phyloP scores from a whole-genome alignment of 2,329 filamentous ascomycete species.

The Arthrobotrys iridis region DNA sequence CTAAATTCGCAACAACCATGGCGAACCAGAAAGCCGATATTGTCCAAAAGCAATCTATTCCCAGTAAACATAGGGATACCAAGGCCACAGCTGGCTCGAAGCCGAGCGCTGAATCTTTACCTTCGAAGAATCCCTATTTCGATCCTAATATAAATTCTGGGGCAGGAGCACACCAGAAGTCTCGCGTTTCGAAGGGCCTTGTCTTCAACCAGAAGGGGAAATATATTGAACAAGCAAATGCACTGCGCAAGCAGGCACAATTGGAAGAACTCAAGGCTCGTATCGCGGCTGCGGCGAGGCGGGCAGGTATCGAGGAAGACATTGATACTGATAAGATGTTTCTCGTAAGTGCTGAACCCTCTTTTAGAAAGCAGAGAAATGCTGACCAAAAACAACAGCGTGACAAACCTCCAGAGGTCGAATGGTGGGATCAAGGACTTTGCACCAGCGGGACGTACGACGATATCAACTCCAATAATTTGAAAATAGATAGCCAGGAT shows the following conservation, averaged over 20 bases:
- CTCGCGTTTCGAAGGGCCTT: conserved; percentile 77
- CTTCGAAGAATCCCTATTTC: conserved; percentile 79
- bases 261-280: conserved; percentile 94
- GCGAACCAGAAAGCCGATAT: conserved; percentile 67
- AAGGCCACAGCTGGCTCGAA: conserved; percentile 19
- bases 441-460: conserved; percentile 80
- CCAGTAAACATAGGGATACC: conserved; percentile 18
- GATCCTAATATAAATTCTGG: conserved; percentile 72
- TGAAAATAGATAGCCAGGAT: conserved; percentile 81
- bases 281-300: conserved; percentile 85
- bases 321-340: conserved; percentile 89
- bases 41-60: conserved; percentile 52
- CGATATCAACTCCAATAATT: conserved; percentile 72
- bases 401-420: conserved; percentile 82
- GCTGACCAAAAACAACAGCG: conserved; percentile 44
- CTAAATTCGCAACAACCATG: conserved; percentile 67
- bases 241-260: conserved; percentile 83
- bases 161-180: conserved; percentile 69
- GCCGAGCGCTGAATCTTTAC: conserved; percentile 58
- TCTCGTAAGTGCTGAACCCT: conserved; percentile 65
- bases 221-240: conserved; percentile 93
- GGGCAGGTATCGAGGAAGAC: conserved; percentile 93
- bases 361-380: not conserved
- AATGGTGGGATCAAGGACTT: conserved; percentile 97
- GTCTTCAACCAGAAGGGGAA: conserved; percentile 96